phyloP scores from a whole-genome alignment of 208 protist species.

The Trypanosoma melophagium region DNA sequence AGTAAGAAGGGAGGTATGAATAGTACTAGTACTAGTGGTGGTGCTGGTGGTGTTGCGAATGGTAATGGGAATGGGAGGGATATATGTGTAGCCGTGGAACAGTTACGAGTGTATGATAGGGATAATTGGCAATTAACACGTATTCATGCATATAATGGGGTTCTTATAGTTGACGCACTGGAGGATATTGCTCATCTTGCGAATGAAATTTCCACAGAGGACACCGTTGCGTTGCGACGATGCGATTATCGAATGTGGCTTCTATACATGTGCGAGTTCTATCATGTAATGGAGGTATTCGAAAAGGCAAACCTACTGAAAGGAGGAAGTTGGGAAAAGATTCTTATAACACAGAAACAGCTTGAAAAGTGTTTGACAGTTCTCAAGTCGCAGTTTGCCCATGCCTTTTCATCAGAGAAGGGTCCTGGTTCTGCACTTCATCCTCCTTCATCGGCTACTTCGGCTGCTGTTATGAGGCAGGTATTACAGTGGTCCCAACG shows the following conservation, averaged over 20 bases:
- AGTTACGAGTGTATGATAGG: slow-evolving; percentile 7
- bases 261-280: slow-evolving; percentile 55
- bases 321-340: slow-evolving; percentile 1
- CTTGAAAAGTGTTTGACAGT: slow-evolving; percentile 13
- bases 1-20: neutral
- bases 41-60: neutral
- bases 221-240: slow-evolving; percentile 6
- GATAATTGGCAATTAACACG: slow-evolving; percentile 14
- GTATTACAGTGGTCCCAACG: neutral
- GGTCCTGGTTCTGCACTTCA: slow-evolving; percentile 18
- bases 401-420: slow-evolving; percentile 10
- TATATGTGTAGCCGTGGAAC: slow-evolving; percentile 6
- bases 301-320: slow-evolving; percentile 36
- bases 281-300: slow-evolving; percentile 52
- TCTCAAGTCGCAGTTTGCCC: slow-evolving; percentile 4
- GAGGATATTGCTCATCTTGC: slow-evolving; percentile 6
- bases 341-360: slow-evolving; percentile 1
- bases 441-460: slow-evolving; percentile 2
- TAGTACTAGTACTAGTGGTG: too few species aligned
- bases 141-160: slow-evolving; percentile 21
- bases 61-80: too few species aligned
- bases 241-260: slow-evolving; percentile 61
- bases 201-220: neutral
- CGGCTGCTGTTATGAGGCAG: neutral
- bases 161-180: slow-evolving; percentile 3